Conservation (phyloP, 257 asterid species). For the Penstemon newberryi region DNA sequence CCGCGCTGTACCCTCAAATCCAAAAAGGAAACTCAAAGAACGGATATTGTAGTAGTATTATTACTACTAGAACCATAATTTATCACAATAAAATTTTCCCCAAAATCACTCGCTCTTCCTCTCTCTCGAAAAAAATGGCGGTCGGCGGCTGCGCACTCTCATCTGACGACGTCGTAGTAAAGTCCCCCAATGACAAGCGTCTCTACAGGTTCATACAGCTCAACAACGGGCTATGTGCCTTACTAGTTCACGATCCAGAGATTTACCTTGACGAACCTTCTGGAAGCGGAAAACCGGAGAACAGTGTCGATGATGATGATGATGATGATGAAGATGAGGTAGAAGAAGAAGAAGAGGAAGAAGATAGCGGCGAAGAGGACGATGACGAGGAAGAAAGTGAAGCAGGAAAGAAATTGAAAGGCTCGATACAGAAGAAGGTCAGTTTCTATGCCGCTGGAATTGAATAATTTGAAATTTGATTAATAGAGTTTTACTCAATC, state of each 20-base stretch:
- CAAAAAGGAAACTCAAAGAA: too few species aligned
- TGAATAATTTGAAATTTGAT: slow-evolving; percentile 8
- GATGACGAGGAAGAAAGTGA: slow-evolving; percentile 39
- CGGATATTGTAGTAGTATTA: too few species aligned
- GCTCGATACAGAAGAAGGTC: slow-evolving; percentile 73
- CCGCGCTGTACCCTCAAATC: too few species aligned
- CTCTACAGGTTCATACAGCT: slow-evolving; percentile 83
- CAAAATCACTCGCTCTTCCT: background rate
- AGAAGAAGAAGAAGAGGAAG: slow-evolving; percentile 37
- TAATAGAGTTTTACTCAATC: background rate
- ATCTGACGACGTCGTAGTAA: slow-evolving; percentile 74
- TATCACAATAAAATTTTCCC: background rate
- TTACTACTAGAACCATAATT: too few species aligned
- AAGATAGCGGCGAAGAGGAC: slow-evolving; percentile 34
- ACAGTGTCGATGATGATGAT: slow-evolving; percentile 36
- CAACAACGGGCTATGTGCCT: slow-evolving; percentile 77
- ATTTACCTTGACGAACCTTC: slow-evolving; percentile 50
- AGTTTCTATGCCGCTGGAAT: slow-evolving; percentile 8
- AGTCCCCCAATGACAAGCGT: slow-evolving; percentile 83
- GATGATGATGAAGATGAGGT: slow-evolving; percentile 35
- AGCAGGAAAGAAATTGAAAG: slow-evolving; percentile 41
- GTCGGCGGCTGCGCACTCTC: slow-evolving; percentile 52
- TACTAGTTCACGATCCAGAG: slow-evolving; percentile 96
- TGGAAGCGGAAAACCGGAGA: slow-evolving; percentile 17
- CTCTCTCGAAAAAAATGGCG: slow-evolving; percentile 42